These are phyloP conservation scores for Hemisphaericaspora nanyangensis DNA, from an alignment of 805 yeast genomes.

Conservation along the genomic window DNA sequence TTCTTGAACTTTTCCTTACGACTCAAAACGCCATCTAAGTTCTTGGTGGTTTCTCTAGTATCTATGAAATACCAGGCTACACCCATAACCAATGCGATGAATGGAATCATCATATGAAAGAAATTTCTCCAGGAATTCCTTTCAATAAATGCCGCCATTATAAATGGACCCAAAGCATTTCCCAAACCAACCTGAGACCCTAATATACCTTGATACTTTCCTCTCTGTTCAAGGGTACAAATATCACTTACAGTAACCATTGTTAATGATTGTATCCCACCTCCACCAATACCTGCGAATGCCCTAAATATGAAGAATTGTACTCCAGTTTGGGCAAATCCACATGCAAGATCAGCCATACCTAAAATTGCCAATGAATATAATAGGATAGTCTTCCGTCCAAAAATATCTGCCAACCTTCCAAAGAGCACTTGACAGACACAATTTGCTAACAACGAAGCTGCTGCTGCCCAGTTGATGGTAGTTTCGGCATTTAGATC, in stretches of 20 bases:
- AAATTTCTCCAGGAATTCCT: slow-evolving; percentile 50
- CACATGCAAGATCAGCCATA: slow-evolving; percentile 47
- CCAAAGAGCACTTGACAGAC: slow-evolving; percentile 53
- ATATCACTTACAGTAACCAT: slow-evolving; percentile 55
- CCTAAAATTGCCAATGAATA: slow-evolving; percentile 36
- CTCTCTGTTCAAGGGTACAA: slow-evolving; percentile 50
- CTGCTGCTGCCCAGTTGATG: slow-evolving; percentile 59
- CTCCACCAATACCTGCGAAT: slow-evolving; percentile 53
- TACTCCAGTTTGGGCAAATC: slow-evolving; percentile 45
- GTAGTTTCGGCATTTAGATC: slow-evolving; percentile 45
- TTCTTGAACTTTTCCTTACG: slow-evolving; percentile 31
- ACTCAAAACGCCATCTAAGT: slow-evolving; percentile 20
- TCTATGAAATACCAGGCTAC: slow-evolving; percentile 29
- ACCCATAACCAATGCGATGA: slow-evolving; percentile 27
- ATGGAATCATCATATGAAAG: slow-evolving; percentile 46
- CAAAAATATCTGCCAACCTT: slow-evolving; percentile 52
- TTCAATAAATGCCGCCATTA: slow-evolving; percentile 48
- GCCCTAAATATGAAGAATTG: slow-evolving; percentile 52
- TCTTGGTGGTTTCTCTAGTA: slow-evolving; percentile 24
- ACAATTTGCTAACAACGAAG: slow-evolving; percentile 47
- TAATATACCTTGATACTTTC: slow-evolving; percentile 54
- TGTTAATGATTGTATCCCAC: slow-evolving; percentile 47
- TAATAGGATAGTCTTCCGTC: slow-evolving; percentile 44
- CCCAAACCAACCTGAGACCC: slow-evolving; percentile 52
- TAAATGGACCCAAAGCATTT: slow-evolving; percentile 52